Evolutionary conservation across 352 stramenopile species (phyloP).

Genomic region (Globisporangium carolinianum): DNA sequence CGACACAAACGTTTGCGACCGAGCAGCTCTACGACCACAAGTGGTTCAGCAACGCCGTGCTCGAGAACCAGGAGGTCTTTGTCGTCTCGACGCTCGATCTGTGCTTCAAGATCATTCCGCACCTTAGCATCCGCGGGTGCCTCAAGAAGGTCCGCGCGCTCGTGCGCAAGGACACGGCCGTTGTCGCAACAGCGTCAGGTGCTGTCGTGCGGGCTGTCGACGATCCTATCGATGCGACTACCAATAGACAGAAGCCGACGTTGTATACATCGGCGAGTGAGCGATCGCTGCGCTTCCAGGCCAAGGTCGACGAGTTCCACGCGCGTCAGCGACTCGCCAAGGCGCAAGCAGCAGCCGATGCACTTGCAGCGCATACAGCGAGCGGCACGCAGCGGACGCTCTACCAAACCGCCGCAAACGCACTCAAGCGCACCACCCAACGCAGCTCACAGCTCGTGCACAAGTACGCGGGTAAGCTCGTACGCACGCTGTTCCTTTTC

Average conservation of each 20-base stretch:
- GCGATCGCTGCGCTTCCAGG: constrained; percentile 8
- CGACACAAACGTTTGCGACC: constrained; percentile 3
- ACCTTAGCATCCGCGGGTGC: constrained; percentile 14
- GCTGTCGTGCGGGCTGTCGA: no score
- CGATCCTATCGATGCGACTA: no score
- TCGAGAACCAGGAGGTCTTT: constrained; percentile 17
- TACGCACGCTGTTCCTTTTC: constrained; percentile 15
- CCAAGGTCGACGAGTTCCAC: constrained; percentile 4
- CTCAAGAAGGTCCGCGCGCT: constrained; percentile 12
- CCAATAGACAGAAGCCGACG: no score
- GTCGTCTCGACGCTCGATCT: constrained; percentile 14
- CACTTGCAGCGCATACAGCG: neutral
- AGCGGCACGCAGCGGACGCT: neutral
- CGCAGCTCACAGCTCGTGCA: neutral
- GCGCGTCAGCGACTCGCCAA: constrained; percentile 4
- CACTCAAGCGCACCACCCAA: neutral
- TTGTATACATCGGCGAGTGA: neutral
- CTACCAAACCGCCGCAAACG: neutral
- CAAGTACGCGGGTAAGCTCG: constrained; percentile 23
- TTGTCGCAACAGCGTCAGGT: no score
- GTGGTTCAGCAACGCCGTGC: constrained; percentile 12
- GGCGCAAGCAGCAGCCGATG: neutral
- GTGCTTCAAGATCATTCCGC: constrained; percentile 15
- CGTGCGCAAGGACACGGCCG: constrained; percentile 10
- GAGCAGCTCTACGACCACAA: constrained; percentile 11